These are phyloP conservation scores for Eleusine indica DNA, from an alignment of 176 grass and related monocot species.

Conservation along the genomic window DNA sequence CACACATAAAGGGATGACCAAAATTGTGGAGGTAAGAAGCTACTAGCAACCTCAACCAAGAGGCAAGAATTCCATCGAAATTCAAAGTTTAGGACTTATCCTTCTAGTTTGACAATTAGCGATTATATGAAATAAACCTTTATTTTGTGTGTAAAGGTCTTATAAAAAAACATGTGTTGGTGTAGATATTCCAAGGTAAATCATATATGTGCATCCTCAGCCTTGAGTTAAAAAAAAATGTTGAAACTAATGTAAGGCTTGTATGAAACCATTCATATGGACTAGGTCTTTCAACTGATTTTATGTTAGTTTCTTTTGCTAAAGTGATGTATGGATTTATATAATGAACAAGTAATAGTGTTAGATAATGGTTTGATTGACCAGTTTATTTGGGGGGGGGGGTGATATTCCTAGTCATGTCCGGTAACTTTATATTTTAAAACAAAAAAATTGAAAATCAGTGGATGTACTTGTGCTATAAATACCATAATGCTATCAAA, in stretches of 20 bases:
- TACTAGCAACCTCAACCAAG: constrained; percentile 5
- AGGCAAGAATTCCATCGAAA: constrained; percentile 12
- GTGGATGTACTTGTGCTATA: not conserved
- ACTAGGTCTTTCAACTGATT: not conserved
- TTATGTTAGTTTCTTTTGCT: not conserved
- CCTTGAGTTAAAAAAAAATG: not conserved
- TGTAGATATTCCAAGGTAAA: constrained; percentile 8
- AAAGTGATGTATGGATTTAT: not conserved
- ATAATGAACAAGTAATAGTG: not conserved
- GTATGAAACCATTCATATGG: constrained; percentile 21
- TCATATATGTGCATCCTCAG: not conserved
- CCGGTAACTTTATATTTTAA: not conserved
- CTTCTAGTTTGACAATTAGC: not conserved
- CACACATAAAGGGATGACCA: not conserved
- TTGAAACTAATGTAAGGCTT: not conserved
- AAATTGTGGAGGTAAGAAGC: constrained; percentile 3
- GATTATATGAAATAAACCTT: not conserved
- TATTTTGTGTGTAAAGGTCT: not conserved
- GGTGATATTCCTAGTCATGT: not conserved
- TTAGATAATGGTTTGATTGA: not conserved
- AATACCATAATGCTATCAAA: not conserved
- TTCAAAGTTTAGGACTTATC: constrained; percentile 41
- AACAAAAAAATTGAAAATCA: not conserved
- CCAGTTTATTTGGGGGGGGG: too few species aligned
- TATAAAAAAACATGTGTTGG: not conserved